Conservation (phyloP, 192 early-diverging fungal species). For the Chytriomyces sp. region DNA sequence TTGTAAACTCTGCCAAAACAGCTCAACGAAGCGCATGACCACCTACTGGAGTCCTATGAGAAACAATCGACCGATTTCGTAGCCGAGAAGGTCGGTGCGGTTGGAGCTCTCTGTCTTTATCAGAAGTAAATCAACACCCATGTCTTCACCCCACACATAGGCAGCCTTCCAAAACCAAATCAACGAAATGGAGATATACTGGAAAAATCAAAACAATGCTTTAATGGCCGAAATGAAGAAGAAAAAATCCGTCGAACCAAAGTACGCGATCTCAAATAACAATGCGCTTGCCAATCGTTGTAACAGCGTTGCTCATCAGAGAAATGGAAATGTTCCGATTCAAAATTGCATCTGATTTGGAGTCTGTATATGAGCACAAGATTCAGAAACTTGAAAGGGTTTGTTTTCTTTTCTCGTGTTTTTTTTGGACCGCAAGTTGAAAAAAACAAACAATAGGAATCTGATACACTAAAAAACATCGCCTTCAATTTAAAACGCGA, state of each 20-base stretch:
- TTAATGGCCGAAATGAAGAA: conserved; percentile 14
- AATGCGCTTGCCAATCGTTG: neutral
- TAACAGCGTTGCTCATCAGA: conserved; percentile 7
- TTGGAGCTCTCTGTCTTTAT: neutral
- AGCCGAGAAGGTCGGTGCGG: conserved; percentile 3
- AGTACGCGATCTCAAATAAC: neutral
- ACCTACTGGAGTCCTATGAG: conserved; percentile 20
- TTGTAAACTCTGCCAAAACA: neutral
- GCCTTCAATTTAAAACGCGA: conserved; percentile 18
- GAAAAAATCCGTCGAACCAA: conserved; percentile 24
- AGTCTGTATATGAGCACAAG: conserved; percentile 23
- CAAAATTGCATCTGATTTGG: conserved; percentile 18
- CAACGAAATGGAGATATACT: conserved; percentile 29
- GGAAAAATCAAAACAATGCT: conserved; percentile 30
- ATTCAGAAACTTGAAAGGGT: conserved; percentile 24
- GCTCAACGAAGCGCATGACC: conserved; percentile 27
- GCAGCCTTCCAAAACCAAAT: conserved; percentile 33
- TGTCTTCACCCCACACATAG: neutral
- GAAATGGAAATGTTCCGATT: conserved; percentile 29
- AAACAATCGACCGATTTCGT: conserved; percentile 27
- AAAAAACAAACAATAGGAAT: conserved; percentile 15
- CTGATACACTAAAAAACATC: conserved; percentile 25
- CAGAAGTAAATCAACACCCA: neutral
- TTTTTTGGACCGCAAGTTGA: neutral
- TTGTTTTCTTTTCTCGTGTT: neutral